These are phyloP conservation scores for Tylopilus sp. DNA, from an alignment of 768 basidiomycete genomes.

Conservation along the genomic window DNA sequence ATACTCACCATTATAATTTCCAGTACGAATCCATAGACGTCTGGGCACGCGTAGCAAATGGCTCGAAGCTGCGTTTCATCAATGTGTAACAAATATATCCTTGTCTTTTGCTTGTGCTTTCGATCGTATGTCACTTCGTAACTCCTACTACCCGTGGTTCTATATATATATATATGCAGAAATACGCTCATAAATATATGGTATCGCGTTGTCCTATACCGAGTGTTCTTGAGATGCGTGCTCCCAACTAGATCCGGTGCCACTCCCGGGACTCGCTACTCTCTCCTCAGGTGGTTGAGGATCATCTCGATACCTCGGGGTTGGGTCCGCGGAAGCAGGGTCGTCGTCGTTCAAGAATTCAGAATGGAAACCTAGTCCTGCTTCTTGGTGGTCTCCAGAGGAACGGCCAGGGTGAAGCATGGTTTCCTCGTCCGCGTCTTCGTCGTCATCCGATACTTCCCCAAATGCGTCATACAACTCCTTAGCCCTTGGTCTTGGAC, in stretches of 20 bases:
- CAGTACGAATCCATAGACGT: conserved; percentile 89
- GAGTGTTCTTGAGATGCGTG: conserved; percentile 49
- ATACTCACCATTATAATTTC: conserved; percentile 10
- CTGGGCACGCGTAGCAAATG: conserved; percentile 79
- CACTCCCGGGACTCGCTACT: conserved; percentile 34
- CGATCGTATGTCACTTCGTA: conserved; percentile 12
- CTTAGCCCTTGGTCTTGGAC: conserved; percentile 56
- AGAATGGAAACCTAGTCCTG: conserved; percentile 61
- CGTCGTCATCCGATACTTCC: conserved; percentile 81
- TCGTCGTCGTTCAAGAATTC: conserved; percentile 84
- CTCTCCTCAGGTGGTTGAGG: conserved; percentile 32
- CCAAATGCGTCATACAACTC: conserved; percentile 98
- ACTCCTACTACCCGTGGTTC: conserved; percentile 1
- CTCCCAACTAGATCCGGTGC: conserved; percentile 68
- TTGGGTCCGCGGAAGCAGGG: conserved; percentile 29
- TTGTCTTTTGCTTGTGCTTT: conserved; percentile 3
- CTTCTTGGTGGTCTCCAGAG: conserved; percentile 34
- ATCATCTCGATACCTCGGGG: conserved; percentile 49
- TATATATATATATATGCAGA: conserved; percentile 14
- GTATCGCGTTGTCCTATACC: conserved; percentile 5
- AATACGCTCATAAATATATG: conserved; percentile 22
- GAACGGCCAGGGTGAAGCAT: conserved; percentile 45
- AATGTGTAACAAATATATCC: conserved; percentile 16
- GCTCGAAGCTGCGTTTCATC: conserved; percentile 75
- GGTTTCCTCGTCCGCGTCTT: conserved; percentile 72